phyloP scores from a whole-genome alignment of 2,329 filamentous ascomycete species.

The Magnaporthiopsis rhizophila region DNA sequence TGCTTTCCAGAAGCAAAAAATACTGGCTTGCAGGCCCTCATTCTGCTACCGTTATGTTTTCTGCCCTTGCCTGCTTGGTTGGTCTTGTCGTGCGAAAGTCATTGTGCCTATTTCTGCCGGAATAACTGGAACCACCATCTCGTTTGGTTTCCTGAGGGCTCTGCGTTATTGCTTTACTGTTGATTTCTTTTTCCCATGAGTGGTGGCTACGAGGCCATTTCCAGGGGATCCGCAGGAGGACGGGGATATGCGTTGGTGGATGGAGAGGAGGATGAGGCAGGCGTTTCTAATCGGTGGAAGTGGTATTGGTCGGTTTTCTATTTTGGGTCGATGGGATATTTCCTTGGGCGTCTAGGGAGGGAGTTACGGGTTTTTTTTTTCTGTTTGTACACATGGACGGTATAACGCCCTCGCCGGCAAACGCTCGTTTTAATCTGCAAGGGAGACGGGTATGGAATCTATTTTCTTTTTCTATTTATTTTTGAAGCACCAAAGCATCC shows the following conservation, averaged over 20 bases:
- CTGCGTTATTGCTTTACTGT: background rate
- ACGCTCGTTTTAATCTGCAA: slow-evolving; percentile 1
- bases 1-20: background rate
- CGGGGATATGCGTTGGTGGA: no score
- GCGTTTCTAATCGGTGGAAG: no score
- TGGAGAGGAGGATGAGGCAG: no score
- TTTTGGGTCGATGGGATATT: background rate
- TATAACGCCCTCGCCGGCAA: background rate
- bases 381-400: background rate
- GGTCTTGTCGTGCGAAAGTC: no score
- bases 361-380: background rate
- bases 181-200: background rate
- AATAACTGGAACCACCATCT: background rate
- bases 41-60: background rate
- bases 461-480: background rate
- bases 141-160: background rate
- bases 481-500: no score
- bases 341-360: no score
- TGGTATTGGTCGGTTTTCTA: background rate
- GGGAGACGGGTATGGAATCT: background rate
- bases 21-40: background rate
- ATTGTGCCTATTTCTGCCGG: background rate
- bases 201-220: no score
- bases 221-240: no score
- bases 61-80: background rate